phyloP scores from a whole-genome alignment of 176 grass and related monocot species.

The Triticum timopheevii region DNA sequence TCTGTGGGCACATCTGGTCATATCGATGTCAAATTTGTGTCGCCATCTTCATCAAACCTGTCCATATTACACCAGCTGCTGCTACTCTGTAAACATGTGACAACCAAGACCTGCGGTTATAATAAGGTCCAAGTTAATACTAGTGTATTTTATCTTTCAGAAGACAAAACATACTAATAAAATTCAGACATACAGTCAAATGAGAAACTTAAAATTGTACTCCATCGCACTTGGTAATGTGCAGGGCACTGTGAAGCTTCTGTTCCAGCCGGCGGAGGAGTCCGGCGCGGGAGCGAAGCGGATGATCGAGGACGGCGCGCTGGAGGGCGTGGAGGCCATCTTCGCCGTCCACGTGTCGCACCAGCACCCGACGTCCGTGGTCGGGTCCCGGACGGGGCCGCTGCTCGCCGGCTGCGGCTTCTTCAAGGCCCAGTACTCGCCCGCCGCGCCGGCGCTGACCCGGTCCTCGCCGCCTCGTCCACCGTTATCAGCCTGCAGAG shows the following conservation, averaged over 20 bases:
- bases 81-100: background rate
- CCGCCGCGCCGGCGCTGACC: constrained; percentile 3
- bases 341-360: constrained; percentile 92
- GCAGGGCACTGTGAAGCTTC: constrained; percentile 88
- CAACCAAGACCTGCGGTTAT: too few relatives aligned
- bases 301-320: constrained; percentile 93
- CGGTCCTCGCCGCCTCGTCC: constrained; percentile 69
- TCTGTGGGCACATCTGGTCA: background rate
- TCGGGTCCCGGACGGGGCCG: constrained; percentile 68
- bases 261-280: constrained; percentile 99
- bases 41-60: background rate
- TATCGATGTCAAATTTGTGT: background rate
- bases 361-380: constrained; percentile 61
- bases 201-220: background rate
- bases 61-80: background rate
- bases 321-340: constrained; percentile 87
- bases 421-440: constrained; percentile 66
- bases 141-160: too few relatives aligned
- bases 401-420: constrained; percentile 96
- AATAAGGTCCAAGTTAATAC: too few relatives aligned
- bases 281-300: constrained; percentile 83
- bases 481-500: constrained; percentile 77
- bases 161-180: too few relatives aligned
- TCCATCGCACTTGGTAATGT: background rate
- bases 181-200: too few relatives aligned